These are phyloP conservation scores for Gyrodon lividus DNA, from an alignment of 768 basidiomycete species.

Conservation along the genomic window DNA sequence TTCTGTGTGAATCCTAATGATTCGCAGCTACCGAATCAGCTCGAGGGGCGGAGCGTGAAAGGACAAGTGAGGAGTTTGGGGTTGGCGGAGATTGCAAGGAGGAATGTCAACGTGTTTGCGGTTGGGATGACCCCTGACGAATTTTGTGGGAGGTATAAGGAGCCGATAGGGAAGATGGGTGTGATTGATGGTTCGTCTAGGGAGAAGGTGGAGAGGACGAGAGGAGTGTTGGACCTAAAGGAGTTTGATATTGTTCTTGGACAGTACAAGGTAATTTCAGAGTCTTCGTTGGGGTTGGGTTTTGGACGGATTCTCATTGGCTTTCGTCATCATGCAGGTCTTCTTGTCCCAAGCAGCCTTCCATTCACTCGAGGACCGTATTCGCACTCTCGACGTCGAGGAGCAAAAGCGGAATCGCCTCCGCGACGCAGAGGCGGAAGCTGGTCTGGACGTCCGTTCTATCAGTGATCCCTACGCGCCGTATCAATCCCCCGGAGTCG, in stretches of 20 bases:
- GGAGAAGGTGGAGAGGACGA: constrained; percentile 60
- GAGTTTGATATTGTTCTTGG: constrained; percentile 82
- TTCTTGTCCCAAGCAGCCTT: constrained; percentile 87
- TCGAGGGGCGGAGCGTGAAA: constrained; percentile 90
- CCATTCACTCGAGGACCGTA: constrained; percentile 82
- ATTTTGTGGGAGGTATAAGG: constrained; percentile 80
- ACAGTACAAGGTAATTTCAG: constrained; percentile 65
- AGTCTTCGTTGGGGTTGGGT: neutral
- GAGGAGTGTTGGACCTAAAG: constrained; percentile 51
- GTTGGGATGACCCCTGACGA: constrained; percentile 84
- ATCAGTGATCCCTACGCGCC: constrained; percentile 75
- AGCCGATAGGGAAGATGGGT: constrained; percentile 57
- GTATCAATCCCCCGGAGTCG: constrained; percentile 52
- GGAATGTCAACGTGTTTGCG: constrained; percentile 69
- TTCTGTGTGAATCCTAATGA: constrained; percentile 96
- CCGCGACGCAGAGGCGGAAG: constrained; percentile 73
- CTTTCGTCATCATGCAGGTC: constrained; percentile 50
- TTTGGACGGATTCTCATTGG: constrained; percentile 5
- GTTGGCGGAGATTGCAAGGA: constrained; percentile 71
- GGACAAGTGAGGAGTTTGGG: constrained; percentile 86
- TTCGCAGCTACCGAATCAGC: constrained; percentile 89
- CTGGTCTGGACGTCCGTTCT: constrained; percentile 57
- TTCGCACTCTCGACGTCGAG: constrained; percentile 81
- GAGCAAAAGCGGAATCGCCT: constrained; percentile 81
- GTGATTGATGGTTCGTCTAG: constrained; percentile 58